Evolutionary conservation across 2,329 filamentous ascomycete species (phyloP), one percentile per base, ranked within the genome.

Genomic region (Claviceps maximensis): DNA sequence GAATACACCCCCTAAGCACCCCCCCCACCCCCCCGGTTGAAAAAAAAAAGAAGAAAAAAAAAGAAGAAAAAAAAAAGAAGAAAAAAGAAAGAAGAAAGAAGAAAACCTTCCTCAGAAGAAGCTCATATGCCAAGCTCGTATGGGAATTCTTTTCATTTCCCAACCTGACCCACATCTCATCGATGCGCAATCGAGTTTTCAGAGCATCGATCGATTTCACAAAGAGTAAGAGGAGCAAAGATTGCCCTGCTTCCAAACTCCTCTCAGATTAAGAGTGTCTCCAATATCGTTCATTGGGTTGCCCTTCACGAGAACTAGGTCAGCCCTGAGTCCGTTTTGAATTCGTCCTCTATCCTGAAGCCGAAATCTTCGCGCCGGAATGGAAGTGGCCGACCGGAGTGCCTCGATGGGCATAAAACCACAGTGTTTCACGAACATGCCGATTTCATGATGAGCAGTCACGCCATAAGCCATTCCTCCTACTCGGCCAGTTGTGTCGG

Each of bases 231-330:
- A 50, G 7, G 52, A 54, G 52, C 52, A 54, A 9, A 56, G 45
- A 0, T 55, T 44, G 2, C 56, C 54, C 0, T 59, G 51, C n/a
- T 58, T 57, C 58, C 56, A 59, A 2, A 57, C 58, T 10, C 55
- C 48, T 3, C 48, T 49, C 2, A 59, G 53, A 0, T 54, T 56
- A 13, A 59, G 19, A 0, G 47, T 45, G 12, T 49, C 47, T 3
- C 49, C 41, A 10, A 56, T 44, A 1, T 53, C 51, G 2, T 54
- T 31, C 8, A 59, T 33, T 4, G 55, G 53, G 17, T 58, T 53
- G 0, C 56, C 58, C 25, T 57, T 44, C 5, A 60, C 33, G n/a
- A 60, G 21, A 4, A 56, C 53, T 13, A 60, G 29, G 12, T 59
- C 56, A 2, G 56, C 56, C 3, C 56, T 58, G 9, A 38, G 55